Percentiles rank a stretch among this genome's conserved stretches.
These are phyloP conservation scores for Fusarium sp. DNA, from an alignment of 2,329 filamentous ascomycete species.

Conservation along the genomic window DNA sequence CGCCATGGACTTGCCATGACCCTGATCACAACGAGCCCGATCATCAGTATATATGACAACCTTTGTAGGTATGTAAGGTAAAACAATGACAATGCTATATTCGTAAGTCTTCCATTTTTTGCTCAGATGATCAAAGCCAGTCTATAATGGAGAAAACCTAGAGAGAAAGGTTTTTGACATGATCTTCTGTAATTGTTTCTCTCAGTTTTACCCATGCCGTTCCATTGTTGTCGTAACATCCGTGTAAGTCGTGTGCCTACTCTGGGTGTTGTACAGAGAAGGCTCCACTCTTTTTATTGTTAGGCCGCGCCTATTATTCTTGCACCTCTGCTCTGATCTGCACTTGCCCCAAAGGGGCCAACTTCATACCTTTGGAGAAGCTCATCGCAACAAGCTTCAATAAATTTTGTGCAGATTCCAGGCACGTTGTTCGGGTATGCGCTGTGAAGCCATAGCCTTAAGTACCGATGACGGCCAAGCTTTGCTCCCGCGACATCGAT, in stretches of 20 bases:
- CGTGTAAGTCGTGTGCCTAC: background rate
- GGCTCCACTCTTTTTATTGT: slow-evolving; percentile 27
- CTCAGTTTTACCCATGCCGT: background rate
- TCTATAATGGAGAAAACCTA: too few relatives aligned
- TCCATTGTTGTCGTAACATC: background rate
- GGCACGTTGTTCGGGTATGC: slow-evolving; percentile 44
- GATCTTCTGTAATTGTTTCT: background rate
- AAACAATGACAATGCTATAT: background rate
- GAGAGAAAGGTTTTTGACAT: background rate
- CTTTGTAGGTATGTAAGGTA: background rate
- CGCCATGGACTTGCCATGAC: background rate
- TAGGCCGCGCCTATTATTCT: slow-evolving; percentile 13
- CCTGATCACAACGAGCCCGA: background rate
- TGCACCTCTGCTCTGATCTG: slow-evolving; percentile 26
- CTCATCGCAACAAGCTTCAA: slow-evolving; percentile 14
- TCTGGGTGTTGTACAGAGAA: background rate
- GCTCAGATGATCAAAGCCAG: background rate
- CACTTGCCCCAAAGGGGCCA: slow-evolving; percentile 21
- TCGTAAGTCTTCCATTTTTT: background rate
- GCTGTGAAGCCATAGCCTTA: slow-evolving; percentile 37
- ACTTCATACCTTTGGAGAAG: slow-evolving; percentile 6
- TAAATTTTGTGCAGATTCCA: background rate
- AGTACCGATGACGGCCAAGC: slow-evolving; percentile 46
- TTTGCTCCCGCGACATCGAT: slow-evolving; percentile 41
- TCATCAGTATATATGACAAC: background rate